Base-by-base conservation (phyloP, 2,329 filamentous ascomycete genomes). In the Ceratocystis destructans region DNA sequence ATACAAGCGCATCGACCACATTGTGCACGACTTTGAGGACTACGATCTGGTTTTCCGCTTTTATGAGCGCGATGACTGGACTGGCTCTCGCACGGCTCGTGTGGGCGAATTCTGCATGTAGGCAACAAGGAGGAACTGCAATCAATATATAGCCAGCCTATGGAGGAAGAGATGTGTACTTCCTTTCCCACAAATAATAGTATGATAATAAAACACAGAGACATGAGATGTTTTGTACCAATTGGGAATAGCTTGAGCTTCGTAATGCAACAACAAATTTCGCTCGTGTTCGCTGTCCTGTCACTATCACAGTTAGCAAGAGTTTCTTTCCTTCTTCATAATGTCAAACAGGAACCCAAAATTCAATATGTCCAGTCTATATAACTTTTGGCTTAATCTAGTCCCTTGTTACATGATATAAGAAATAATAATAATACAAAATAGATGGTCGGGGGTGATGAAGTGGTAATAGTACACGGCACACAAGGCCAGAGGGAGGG, bases 41-140 rank as follows among this genome's bases (percentile, higher is more conserved):
- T 99, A 99, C 73, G 92, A 97, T 75, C 81, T 99, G 46, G 88
- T 99, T 59, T 99, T 99, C 79, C 85, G 93, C 68, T 96, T 95
- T 80, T 99, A 96, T 74, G 92, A 97, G 79, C 85, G 90, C 68
- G 85, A 96, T 70, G 93, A 88, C 72, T 97, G 83, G 83, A 74
- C 77, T 61, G 82, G 82, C 10, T 77, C 79, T 10, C 80, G 80
- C 69, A 75, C 74, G 28, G 80, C 82, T 7, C 76, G 82, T 37
- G 80, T 85, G 61, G 82, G 82, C 17, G 82, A 85, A 74, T 76
- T 66, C 31, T 64, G 61, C 45, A 50, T 65, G 31, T 68, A 28
- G 55, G 28, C 37, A 22, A 41, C 37, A 41, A 41, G 37, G 10
- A 15, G 37, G 12, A 41, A 12, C 12, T 41, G 12, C 37, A 41